Conservation (phyloP, 23 red algal species). For the Gracilariopsis chorda region DNA sequence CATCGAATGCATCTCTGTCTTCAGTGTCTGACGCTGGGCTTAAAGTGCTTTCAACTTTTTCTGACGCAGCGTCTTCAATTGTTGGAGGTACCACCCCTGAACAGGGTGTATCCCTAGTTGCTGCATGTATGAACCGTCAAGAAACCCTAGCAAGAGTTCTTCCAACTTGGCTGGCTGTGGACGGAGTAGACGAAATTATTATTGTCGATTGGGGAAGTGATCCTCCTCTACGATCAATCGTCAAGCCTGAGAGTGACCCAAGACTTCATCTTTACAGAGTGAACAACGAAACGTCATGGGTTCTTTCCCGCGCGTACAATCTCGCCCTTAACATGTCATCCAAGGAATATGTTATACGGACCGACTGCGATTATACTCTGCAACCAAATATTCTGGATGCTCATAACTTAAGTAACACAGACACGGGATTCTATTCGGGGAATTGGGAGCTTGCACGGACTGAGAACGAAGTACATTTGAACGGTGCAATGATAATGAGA, state of each 20-base stretch:
- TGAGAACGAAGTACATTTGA: constrained; percentile 83
- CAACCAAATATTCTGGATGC: constrained; percentile 32
- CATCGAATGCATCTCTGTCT: constrained; percentile 28
- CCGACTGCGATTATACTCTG: constrained; percentile 79
- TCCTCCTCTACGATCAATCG: constrained; percentile 31
- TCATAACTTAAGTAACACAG: constrained; percentile 39
- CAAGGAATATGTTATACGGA: constrained; percentile 57
- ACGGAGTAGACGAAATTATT: constrained; percentile 66
- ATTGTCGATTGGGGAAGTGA: constrained; percentile 84
- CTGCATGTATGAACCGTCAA: constrained; percentile 73
- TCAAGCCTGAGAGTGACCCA: constrained; percentile 35
- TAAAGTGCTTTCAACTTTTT: constrained; percentile 5
- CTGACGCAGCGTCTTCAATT: constrained; percentile 12
- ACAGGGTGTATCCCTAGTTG: constrained; percentile 57
- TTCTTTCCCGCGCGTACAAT: constrained; percentile 79
- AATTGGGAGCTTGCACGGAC: constrained; percentile 75
- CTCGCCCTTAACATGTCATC: constrained; percentile 33
- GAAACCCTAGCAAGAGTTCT: constrained; percentile 57
- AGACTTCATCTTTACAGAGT: constrained; percentile 58
- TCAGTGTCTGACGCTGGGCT: constrained; percentile 10
- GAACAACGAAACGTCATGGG: constrained; percentile 56
- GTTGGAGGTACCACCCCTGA: background rate
- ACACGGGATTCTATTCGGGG: constrained; percentile 63
- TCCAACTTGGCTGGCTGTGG: constrained; percentile 62
- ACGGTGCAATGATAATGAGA: constrained; percentile 71